Conservation (phyloP, 2,329 filamentous ascomycete species). For the Pseudogymnoascus sp. region DNA sequence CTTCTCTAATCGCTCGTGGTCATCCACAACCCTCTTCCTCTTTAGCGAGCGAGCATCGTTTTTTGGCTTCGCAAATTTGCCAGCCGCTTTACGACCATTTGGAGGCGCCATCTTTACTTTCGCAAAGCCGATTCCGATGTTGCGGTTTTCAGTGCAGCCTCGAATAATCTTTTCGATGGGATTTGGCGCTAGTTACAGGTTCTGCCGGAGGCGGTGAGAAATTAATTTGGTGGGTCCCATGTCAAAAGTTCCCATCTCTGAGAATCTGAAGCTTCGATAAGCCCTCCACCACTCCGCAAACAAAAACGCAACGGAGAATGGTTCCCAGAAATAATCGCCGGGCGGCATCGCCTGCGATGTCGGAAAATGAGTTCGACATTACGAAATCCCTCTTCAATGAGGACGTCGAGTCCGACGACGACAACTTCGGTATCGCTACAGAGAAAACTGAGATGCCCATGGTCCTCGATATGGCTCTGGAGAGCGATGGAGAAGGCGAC, state of each 20-base stretch:
- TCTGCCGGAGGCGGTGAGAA: conserved; percentile 6
- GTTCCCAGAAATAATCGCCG: conserved; percentile 38
- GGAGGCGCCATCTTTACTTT: conserved; percentile 23
- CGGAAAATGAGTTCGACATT: conserved; percentile 90
- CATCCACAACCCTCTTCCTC: conserved; percentile 27
- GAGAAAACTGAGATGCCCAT: conserved; percentile 24
- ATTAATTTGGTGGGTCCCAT: conserved; percentile 9
- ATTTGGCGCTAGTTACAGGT: background rate
- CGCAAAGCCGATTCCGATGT: conserved; percentile 10
- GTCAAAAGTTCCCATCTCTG: conserved; percentile 8
- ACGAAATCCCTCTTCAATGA: conserved; percentile 66
- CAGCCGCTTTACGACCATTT: conserved; percentile 12
- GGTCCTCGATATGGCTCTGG: conserved; percentile 51
- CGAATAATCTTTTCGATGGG: conserved; percentile 16
- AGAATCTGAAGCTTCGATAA: conserved; percentile 8
- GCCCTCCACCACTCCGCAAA: conserved; percentile 7
- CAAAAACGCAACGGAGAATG: conserved; percentile 8
- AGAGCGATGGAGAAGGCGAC: conserved; percentile 59
- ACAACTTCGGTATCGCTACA: conserved; percentile 29
- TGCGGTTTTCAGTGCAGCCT: conserved; percentile 10
- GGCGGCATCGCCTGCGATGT: conserved; percentile 71
- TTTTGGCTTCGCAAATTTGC: conserved; percentile 14
- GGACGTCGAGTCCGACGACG: conserved; percentile 44
- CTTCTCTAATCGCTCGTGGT: conserved; percentile 26
- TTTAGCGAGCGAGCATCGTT: conserved; percentile 24